Evolutionary conservation across 768 basidiomycete species (phyloP).

Genomic region (Ramaria sp.): DNA sequence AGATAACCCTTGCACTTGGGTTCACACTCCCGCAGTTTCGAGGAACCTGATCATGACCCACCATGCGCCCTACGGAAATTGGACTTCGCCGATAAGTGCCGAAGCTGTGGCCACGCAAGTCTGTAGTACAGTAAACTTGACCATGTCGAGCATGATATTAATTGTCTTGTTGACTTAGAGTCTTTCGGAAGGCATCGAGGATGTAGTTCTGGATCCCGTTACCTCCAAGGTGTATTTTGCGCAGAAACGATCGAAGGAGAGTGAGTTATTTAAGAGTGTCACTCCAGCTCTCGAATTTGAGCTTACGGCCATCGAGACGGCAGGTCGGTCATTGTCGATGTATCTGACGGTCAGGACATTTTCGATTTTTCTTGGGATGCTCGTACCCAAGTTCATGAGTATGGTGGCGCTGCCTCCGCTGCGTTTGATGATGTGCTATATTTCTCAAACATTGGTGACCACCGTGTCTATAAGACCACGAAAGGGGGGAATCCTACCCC

Average conservation of each 20-base stretch:
- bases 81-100: too few species aligned
- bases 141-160: too few species aligned
- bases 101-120: too few species aligned
- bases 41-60: neutral
- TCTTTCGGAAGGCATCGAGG: conserved; percentile 7
- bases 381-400: conserved; percentile 22
- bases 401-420: conserved; percentile 21
- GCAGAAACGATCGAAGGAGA: conserved; percentile 6
- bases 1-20: too few species aligned
- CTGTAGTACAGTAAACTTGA: too few species aligned
- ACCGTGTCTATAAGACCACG: conserved; percentile 15
- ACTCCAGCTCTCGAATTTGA: neutral
- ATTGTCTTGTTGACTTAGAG: neutral
- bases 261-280: neutral
- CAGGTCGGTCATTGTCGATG: conserved; percentile 9
- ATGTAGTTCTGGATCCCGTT: conserved; percentile 7
- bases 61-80: neutral
- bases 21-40: neutral
- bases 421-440: conserved; percentile 15
- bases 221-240: conserved; percentile 6
- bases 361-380: conserved; percentile 20
- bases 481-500: conserved; percentile 13
- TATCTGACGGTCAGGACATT: conserved; percentile 11
- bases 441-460: conserved; percentile 18
- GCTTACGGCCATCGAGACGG: conserved; percentile 1